Conservation (phyloP, 176 grass and related monocot genomes). For the Rhynchospora tenuis region DNA sequence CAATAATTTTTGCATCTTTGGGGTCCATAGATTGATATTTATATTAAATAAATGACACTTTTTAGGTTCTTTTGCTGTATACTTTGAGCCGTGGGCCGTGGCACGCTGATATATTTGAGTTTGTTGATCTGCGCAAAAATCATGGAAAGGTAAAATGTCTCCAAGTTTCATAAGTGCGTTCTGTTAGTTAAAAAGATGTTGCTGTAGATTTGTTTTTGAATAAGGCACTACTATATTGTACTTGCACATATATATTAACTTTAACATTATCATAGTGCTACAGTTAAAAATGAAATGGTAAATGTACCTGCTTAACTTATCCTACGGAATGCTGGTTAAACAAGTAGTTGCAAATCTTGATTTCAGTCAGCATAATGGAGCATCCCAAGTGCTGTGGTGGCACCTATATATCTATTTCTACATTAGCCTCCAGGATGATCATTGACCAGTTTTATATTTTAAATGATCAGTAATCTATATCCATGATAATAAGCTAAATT, state of each 20-base stretch:
- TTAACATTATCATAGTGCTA: neutral
- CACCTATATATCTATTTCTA: neutral
- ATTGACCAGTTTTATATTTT: neutral
- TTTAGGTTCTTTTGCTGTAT: constrained; percentile 89
- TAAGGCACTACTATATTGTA: neutral
- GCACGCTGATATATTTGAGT: constrained; percentile 98
- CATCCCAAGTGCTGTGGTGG: neutral
- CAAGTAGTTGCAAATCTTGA: neutral
- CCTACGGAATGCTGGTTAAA: neutral
- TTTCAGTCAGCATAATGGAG: neutral
- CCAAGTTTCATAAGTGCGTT: neutral
- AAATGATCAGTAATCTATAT: neutral
- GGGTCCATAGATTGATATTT: neutral
- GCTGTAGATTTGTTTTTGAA: neutral
- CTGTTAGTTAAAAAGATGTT: neutral
- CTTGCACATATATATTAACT: neutral
- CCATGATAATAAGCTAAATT: neutral
- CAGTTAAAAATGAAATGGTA: no score
- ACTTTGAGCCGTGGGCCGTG: constrained; percentile 93
- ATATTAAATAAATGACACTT: constrained; percentile 7
- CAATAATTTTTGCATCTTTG: neutral
- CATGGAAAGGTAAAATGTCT: constrained; percentile 78
- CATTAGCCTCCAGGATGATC: neutral
- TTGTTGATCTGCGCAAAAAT: constrained; percentile 92
- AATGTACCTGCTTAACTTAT: no score